Conservation (phyloP, 139 green algal species). For the Nannochloris sp. region DNA sequence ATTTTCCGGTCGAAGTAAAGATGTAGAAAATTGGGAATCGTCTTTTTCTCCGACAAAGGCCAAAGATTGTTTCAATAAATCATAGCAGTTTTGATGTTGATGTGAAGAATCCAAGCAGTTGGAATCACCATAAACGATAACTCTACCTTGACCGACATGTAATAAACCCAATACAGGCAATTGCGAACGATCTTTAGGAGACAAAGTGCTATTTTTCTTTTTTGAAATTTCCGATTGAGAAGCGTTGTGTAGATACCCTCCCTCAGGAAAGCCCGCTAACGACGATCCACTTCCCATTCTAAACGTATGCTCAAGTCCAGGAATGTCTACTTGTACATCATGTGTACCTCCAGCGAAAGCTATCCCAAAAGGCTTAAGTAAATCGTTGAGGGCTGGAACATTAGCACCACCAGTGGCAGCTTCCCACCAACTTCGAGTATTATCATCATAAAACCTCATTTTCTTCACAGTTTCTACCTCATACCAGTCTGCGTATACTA, state of each 20-base stretch:
- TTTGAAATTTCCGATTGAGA: too few species aligned
- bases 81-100: conserved; percentile 47
- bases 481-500: conserved; percentile 98
- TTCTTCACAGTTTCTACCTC: conserved; percentile 67
- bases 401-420: conserved; percentile 82
- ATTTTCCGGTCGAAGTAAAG: conserved; percentile 12
- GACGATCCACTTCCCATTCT: conserved; percentile 44
- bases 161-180: conserved; percentile 37
- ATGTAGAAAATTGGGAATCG: neutral
- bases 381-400: conserved; percentile 92
- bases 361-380: conserved; percentile 77
- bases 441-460: conserved; percentile 98
- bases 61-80: conserved; percentile 43
- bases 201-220: conserved; percentile 19
- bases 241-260: conserved; percentile 45
- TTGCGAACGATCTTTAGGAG: neutral
- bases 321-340: conserved; percentile 20
- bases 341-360: conserved; percentile 70
- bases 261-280: conserved; percentile 52
- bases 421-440: conserved; percentile 89
- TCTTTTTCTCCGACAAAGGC: conserved; percentile 9
- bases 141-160: conserved; percentile 38
- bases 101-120: conserved; percentile 92
- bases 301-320: neutral
- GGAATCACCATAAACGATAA: conserved; percentile 78